Base-by-base conservation (phyloP, 2,329 filamentous ascomycete genomes). In the Fusarium sp. region DNA sequence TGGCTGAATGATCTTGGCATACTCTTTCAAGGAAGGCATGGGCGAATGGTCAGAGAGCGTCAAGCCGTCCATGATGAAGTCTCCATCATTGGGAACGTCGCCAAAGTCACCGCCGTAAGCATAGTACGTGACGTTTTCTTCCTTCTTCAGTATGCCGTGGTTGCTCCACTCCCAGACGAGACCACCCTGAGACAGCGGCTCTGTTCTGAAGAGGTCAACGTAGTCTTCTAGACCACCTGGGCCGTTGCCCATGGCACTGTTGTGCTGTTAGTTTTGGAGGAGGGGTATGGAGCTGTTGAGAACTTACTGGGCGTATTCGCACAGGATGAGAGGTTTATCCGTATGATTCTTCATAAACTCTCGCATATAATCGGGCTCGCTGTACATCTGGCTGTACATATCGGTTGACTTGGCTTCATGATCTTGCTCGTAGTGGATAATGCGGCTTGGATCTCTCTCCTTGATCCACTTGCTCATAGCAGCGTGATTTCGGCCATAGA, bases 171-270 rank as follows among this genome's bases (percentile, higher is more conserved):
- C 87, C 87, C 87, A 90, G 4, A 89, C 83, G 35, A 86, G 88
- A 0, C 90, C 90, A 7, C 90, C 90, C 78, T 91, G 89, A 0
- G 81, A 71, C 0, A 75, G 66, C 0, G 75, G 74, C 30, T 81
- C 82, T 43, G 83, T 82, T 71, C 88, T 86, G 75, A 92, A 93
- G 0, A 85, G 82, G 8, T 90, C 85, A 14, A 90, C 79, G 63
- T 93, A 92, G 62, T 92, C 90, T 62, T 88, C 84, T 48, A 92
- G 80, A 1, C 84, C 86, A 2, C 90, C 90, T 0, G 89, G 90
- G 0, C 89, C 90, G 59, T 92, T 92, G 0, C 90, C 91, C 90
- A 93, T 92, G 0, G 90, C 89, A 66, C 62, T 66, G 0, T 0
- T 0, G 6, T 0, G 6, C 4, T 2, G 4, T 67, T 11, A 67